phyloP scores from a whole-genome alignment of 768 basidiomycete genomes.

The Boletus patriciae region DNA sequence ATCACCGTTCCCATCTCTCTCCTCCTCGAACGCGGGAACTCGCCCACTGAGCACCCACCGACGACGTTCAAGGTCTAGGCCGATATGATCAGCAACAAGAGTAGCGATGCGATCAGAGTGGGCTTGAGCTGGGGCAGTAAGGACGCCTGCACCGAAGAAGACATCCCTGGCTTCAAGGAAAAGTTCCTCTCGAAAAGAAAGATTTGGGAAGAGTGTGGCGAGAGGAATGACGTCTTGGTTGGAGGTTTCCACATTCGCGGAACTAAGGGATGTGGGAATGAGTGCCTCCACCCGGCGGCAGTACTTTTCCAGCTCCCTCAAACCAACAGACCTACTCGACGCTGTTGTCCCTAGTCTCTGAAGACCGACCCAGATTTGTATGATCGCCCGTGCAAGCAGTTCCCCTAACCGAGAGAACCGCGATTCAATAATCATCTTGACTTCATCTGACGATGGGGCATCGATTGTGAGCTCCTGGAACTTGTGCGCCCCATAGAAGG shows the following conservation, averaged over 20 bases:
- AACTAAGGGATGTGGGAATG: constrained; percentile 48
- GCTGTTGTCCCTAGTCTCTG: constrained; percentile 49
- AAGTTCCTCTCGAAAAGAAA: constrained; percentile 80
- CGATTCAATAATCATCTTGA: constrained; percentile 64
- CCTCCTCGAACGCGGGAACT: constrained; percentile 63
- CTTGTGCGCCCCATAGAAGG: constrained; percentile 85
- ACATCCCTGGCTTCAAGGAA: constrained; percentile 87
- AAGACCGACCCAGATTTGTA: constrained; percentile 69
- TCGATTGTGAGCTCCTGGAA: constrained; percentile 69
- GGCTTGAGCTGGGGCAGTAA: constrained; percentile 50
- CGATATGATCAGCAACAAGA: constrained; percentile 60
- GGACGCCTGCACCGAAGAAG: constrained; percentile 76
- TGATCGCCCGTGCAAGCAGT: constrained; percentile 47
- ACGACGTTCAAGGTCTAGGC: constrained; percentile 66
- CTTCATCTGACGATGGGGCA: constrained; percentile 64
- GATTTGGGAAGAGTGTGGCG: constrained; percentile 60
- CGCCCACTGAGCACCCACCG: constrained; percentile 68
- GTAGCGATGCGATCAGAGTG: constrained; percentile 51
- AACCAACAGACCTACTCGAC: constrained; percentile 61
- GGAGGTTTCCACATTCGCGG: constrained; percentile 40
- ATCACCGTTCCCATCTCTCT: constrained; percentile 65
- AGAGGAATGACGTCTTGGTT: constrained; percentile 35
- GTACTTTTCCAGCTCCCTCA: constrained; percentile 83
- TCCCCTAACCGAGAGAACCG: constrained; percentile 65
- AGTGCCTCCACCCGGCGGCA: constrained; percentile 69